phyloP scores from a whole-genome alignment of 2,329 filamentous ascomycete species.

The Pseudogymnoascus sp. region DNA sequence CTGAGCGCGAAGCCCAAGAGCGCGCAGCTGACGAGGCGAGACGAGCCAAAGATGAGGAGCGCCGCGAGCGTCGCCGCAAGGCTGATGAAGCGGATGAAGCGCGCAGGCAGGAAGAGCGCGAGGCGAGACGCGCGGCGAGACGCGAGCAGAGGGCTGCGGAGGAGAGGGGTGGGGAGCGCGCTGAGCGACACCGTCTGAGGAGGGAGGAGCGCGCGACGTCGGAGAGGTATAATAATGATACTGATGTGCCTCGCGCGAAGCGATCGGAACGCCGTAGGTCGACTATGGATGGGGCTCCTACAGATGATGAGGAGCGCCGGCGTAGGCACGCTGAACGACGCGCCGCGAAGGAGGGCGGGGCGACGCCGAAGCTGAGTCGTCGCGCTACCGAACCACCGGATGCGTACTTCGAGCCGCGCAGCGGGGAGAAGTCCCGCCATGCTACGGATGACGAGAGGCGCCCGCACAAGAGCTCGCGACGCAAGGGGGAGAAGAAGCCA shows the following conservation, averaged over 20 bases:
- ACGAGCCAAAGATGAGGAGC: conserved; percentile 49
- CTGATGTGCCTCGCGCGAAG: conserved; percentile 36
- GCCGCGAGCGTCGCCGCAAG: conserved; percentile 48
- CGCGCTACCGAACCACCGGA: conserved; percentile 40
- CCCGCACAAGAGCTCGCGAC: conserved; percentile 24
- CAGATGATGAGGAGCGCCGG: conserved; percentile 50
- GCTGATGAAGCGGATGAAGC: conserved; percentile 53
- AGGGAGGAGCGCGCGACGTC: conserved; percentile 42
- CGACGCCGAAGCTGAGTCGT: conserved; percentile 31
- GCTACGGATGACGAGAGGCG: conserved; percentile 21
- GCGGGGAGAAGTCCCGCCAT: conserved; percentile 36
- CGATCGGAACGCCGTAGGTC: conserved; percentile 45
- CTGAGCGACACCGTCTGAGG: conserved; percentile 45
- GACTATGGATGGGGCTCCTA: conserved; percentile 38
- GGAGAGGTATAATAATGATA: conserved; percentile 40
- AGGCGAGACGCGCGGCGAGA: conserved; percentile 51
- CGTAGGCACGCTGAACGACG: conserved; percentile 49
- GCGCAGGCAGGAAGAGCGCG: conserved; percentile 51
- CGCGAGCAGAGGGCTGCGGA: conserved; percentile 41
- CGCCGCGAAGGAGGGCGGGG: conserved; percentile 37
- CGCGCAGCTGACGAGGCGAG: conserved; percentile 47
- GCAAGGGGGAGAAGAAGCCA: conserved; percentile 27
- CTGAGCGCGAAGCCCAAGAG: conserved; percentile 46
- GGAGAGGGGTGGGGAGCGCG: conserved; percentile 38
- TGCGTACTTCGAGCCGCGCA: conserved; percentile 41